Base-by-base conservation (phyloP, 2,329 filamentous ascomycete genomes). In the Phyllosticta citrichinensis region DNA sequence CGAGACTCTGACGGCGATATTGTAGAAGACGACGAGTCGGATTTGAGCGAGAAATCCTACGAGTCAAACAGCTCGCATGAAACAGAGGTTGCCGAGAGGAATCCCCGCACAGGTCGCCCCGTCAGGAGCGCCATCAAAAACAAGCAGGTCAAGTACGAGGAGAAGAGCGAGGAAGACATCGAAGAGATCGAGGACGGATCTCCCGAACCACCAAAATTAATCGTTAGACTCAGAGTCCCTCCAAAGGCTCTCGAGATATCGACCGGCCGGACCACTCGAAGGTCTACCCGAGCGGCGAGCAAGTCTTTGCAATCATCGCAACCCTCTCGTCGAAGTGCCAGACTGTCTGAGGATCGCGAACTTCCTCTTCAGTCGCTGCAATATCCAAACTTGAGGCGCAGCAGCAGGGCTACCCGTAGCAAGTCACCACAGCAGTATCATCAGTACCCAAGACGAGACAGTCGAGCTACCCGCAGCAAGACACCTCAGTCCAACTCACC, bases 331-430 rank as follows among this genome's bases (percentile, higher is more conserved):
- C 78, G 83, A 63, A 84, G 79, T 64, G 84, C 81, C 68, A 83
- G 84, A 54, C 76, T 83, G 19, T 83, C 80, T 24, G 81, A 83
- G 63, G 81, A 83, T 64, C 75, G 80, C 3, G 78, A 81, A 25
- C 79, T 81, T 40, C 78, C 81, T 35, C 77, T 86, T 14, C 73
- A 84, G 54, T 81, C 80, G 17, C 73, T 86, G 53, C 81, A 83
- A 2, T 80, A 82, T 64, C 85, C 83, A 8, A 83, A 22, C 27
- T 8, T 10, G 83, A 19, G 80, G 62, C 82, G 86, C 68, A 77
- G 27, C 27, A 30, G 27, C 27, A 30, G 27, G 64, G 81, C 79
- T 25, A 83, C 82, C 2, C 74, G 73, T 51, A 84, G 78, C 61
- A 50, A 54, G 52, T 59, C 57, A 59, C 79, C 73, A 1, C 71